Percentiles rank a stretch among this genome's conserved stretches.
phyloP scores from a whole-genome alignment of 805 yeast genomes.

The Kuraishia hungarica region DNA sequence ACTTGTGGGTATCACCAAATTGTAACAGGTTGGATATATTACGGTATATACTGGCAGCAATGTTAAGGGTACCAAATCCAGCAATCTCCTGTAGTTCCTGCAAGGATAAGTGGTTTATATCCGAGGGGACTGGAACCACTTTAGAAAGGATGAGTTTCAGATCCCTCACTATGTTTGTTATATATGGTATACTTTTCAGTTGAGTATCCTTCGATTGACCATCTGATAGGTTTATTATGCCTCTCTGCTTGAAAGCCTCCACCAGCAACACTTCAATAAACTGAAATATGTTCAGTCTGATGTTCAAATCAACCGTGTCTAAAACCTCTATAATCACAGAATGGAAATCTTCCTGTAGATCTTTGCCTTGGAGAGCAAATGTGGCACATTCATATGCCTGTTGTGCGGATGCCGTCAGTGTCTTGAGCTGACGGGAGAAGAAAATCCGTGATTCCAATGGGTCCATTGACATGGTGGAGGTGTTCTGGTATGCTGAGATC shows the following conservation, averaged over 20 bases:
- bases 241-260: constrained; percentile 2
- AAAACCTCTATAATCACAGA: constrained; percentile 58
- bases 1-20: constrained; percentile 6
- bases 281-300: constrained; percentile 58
- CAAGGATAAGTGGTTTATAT: background rate
- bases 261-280: constrained; percentile 56
- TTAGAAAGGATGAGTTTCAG: constrained; percentile 23
- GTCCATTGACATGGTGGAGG: constrained; percentile 44
- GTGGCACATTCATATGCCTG: constrained; percentile 42
- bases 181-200: constrained; percentile 8
- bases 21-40: constrained; percentile 17
- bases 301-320: constrained; percentile 44
- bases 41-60: constrained; percentile 15
- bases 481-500: too few relatives aligned
- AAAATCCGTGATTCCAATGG: constrained; percentile 80
- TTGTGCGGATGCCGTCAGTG: constrained; percentile 55
- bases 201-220: background rate
- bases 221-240: background rate
- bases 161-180: constrained; percentile 19
- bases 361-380: constrained; percentile 49
- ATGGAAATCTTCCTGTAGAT: constrained; percentile 58
- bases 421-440: constrained; percentile 57
- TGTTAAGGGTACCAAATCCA: constrained; percentile 19
- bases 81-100: constrained; percentile 5
- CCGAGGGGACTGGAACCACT: constrained; percentile 24